Evolutionary conservation across 768 basidiomycete genomes (phyloP), one percentile per base, ranked within the genome.

Genomic region (Boletus sp.): DNA sequence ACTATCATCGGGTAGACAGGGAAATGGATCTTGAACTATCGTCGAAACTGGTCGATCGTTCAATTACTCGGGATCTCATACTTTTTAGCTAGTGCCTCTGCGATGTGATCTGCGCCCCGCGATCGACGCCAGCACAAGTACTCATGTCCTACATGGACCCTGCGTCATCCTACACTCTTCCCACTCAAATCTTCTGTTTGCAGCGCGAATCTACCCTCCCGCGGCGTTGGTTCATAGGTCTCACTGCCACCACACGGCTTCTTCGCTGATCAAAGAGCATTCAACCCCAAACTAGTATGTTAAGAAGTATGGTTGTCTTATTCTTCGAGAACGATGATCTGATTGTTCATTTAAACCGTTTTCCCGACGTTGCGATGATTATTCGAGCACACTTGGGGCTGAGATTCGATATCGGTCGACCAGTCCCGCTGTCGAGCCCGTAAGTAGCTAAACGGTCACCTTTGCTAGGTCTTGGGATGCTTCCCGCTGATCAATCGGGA

Each of bases 41-140:
- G 14, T 50, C 57, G 61, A 67, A 64, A 48, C 44, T 24, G 48
- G 65, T 69, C 67, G 68, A 67, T 68, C 68, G 48, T 59, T 59
- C 51, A 64, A 60, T 57, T 58, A 54, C 45, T 47, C 28, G 32
- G 42, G 50, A 42, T n/a, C 33, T 29, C 29, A 28, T 45, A 35
- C 47, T 51, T 53, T 50, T 46, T 51, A 24, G n/a, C n/a, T 12
- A 36, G 40, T 30, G 30, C 28, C 49, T 55, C 41, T 47, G 50
- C 40, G 44, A 20, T 47, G 14, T 37, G 60, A 64, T 67, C 50
- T 54, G 47, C 59, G 52, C 39, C 36, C 24, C 36, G 42, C 18
- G 58, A 63, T 66, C 52, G 58, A 66, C 67, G 33, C 30, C 32
- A 24, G 48, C 37, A 51, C 45, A n/a, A n/a, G n/a, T n/a, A 30